phyloP scores from a whole-genome alignment of 78 protist genomes.

The Protostelium mycophagum region DNA sequence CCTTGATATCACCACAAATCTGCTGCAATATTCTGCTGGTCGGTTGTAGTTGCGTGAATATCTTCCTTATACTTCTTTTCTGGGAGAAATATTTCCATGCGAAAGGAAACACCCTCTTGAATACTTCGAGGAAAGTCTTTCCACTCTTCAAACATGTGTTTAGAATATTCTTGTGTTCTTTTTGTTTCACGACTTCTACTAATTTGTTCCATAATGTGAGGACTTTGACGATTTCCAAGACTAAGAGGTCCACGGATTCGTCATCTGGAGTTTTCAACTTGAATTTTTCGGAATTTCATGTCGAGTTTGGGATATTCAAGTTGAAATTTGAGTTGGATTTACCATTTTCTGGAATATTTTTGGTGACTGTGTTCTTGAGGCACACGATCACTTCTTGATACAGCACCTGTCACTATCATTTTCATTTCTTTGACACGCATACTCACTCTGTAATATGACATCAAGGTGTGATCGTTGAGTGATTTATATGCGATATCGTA shows the following conservation, averaged over 20 bases:
- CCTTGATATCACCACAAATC: background rate
- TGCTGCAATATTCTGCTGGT: background rate
- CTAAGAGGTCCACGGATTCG: background rate
- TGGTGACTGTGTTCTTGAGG: background rate
- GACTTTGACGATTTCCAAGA: background rate
- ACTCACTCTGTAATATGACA: background rate
- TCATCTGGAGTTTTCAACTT: background rate
- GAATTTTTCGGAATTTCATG: background rate
- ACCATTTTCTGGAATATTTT: background rate
- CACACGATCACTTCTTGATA: background rate
- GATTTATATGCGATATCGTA: background rate
- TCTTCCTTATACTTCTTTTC: background rate
- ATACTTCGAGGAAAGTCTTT: background rate
- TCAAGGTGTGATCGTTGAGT: background rate
- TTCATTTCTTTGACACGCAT: background rate
- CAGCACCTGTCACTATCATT: background rate
- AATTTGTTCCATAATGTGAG: background rate
- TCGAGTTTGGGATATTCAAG: background rate
- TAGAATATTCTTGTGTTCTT: background rate
- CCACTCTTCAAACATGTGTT: background rate
- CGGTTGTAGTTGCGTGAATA: background rate
- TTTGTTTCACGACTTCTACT: background rate
- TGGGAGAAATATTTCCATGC: background rate
- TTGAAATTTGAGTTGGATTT: background rate
- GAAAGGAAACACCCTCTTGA: background rate